phyloP scores from a whole-genome alignment of 1,284 basidiomycete species.

The Phlebopus sp. region DNA sequence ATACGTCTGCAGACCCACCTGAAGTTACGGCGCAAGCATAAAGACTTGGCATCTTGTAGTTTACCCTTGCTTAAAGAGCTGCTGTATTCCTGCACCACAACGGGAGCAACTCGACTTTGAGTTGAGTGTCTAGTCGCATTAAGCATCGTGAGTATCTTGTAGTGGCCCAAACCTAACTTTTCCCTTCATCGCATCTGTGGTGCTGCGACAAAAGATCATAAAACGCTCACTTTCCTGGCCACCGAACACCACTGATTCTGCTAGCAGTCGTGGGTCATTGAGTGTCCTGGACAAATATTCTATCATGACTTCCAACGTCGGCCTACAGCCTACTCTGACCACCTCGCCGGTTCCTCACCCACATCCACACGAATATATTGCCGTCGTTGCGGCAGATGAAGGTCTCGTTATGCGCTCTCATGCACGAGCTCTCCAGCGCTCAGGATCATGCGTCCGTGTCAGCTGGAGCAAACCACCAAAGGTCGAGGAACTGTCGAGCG shows the following conservation, averaged over 20 bases:
- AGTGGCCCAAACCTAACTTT: not conserved
- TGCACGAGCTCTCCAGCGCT: slow-evolving; percentile 33
- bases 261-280: slow-evolving; percentile 22
- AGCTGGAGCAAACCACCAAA: slow-evolving; percentile 58
- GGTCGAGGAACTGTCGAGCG: slow-evolving; percentile 50
- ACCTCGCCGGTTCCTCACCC: slow-evolving; percentile 71
- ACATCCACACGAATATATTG: slow-evolving; percentile 65
- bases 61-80: slow-evolving; percentile 7
- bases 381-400: slow-evolving; percentile 52
- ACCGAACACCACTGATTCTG: slow-evolving; percentile 3
- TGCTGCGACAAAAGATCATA: slow-evolving; percentile 17
- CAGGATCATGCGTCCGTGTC: slow-evolving; percentile 50
- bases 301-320: slow-evolving; percentile 23
- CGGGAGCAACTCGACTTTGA: not conserved
- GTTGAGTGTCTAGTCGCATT: too few relatives aligned
- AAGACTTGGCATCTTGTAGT: slow-evolving; percentile 13
- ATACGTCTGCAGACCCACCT: slow-evolving; percentile 21
- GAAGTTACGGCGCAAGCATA: slow-evolving; percentile 19
- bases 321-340: slow-evolving; percentile 58
- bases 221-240: slow-evolving; percentile 22
- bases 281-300: slow-evolving; percentile 34
- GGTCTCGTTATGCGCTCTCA: slow-evolving; percentile 66
- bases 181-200: not conserved
- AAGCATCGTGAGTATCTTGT: too few relatives aligned
- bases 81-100: slow-evolving; percentile 1